Evolutionary conservation across 768 basidiomycete species (phyloP), one percentile per base, ranked within the genome.

Genomic region (Lactarius vividus): DNA sequence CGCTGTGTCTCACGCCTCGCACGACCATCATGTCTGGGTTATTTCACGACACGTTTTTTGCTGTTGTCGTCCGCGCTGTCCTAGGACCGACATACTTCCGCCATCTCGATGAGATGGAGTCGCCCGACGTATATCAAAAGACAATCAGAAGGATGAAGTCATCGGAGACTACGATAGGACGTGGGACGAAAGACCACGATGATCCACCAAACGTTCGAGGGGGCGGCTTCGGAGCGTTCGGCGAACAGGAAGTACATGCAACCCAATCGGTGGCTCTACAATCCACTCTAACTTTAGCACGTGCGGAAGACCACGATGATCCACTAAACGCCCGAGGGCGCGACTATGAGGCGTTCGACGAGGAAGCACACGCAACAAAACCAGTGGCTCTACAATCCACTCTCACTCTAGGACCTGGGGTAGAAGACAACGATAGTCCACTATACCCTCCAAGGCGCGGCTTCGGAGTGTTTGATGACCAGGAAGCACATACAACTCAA

Each of bases 11-110:
- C 46, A 35, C 35, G 28, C 44, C 35, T 10, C 18, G 16, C 31
- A 46, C 49, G 37, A 44, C 28, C 53, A 11, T 35, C 29, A 68
- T 68, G 67, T 23, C 68, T 46, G 71, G 71, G 42, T 54, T 76
- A 33, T 67, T 77, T 33, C 72, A 74, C 52, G 75, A 76, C 63
- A 73, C 75, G 16, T 70, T 73, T 35, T 62, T 74, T 55, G 75
- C 75, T 8, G 66, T 73, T 57, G 18, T 75, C 44, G 60, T 76
- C 61, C 73, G 75, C 57, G 69, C 71, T 35, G 16, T 70, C 18
- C 74, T 75, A 16, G 69, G 67, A 6, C 72, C 64, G 61, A 63
- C 49, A 13, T 70, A 59, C 49, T 77, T 63, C 66, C 70, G 64
- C 40, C 62, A 71, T 42, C 26, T 15, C 15, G 71, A 72, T 23